Percentiles rank a stretch among this genome's conserved stretches.
phyloP scores from a whole-genome alignment of 805 yeast genomes.

The Priceomyces fermenticarens region DNA sequence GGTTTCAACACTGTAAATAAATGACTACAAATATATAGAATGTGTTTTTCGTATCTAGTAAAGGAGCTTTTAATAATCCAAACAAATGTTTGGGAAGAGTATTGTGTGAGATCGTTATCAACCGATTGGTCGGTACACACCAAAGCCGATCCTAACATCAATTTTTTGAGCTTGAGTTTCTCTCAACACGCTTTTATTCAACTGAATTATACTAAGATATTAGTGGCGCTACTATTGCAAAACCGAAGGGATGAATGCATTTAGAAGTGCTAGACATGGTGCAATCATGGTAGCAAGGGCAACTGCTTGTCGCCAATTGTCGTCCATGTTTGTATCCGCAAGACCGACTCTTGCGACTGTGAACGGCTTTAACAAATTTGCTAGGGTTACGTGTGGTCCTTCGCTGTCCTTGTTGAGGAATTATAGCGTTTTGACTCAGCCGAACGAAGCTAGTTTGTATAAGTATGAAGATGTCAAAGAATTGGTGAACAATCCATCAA shows the following conservation, averaged over 20 bases:
- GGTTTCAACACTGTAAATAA: constrained; percentile 9
- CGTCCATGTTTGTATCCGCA: too few relatives aligned
- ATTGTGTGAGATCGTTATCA: too few relatives aligned
- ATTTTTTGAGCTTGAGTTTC: not conserved
- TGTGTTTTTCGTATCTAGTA: not conserved
- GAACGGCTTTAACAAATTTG: too few relatives aligned
- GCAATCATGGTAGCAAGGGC: constrained; percentile 6
- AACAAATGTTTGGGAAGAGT: too few relatives aligned
- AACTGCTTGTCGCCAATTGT: not conserved
- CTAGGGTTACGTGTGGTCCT: too few relatives aligned
- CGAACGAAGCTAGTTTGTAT: constrained; percentile 47
- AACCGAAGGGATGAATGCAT: constrained; percentile 5
- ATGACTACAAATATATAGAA: not conserved
- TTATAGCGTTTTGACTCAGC: constrained; percentile 37
- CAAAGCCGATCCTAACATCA: constrained; percentile 3
- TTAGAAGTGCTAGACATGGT: constrained; percentile 8
- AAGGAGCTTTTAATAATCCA: not conserved
- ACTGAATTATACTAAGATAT: not conserved
- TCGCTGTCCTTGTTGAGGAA: too few relatives aligned
- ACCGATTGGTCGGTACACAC: constrained; percentile 1
- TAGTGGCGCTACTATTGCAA: too few relatives aligned
- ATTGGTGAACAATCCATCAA: constrained; percentile 41
- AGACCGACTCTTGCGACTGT: too few relatives aligned
- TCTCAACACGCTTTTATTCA: not conserved
- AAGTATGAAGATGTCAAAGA: constrained; percentile 49